phyloP scores from a whole-genome alignment of 2,329 filamentous ascomycete genomes.

The Cladosporium phlei region DNA sequence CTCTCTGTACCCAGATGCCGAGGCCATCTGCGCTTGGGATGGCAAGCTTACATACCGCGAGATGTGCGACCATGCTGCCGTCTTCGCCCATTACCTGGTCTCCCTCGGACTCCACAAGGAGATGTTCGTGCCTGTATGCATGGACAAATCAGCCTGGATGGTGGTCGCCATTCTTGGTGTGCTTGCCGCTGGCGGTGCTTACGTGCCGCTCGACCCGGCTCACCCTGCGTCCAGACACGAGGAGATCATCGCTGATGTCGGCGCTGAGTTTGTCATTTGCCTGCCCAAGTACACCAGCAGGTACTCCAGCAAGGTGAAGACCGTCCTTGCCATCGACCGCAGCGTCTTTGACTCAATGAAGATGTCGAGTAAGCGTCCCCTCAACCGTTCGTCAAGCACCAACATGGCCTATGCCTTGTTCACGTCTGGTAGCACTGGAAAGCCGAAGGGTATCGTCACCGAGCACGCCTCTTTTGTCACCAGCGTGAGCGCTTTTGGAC shows the following conservation, averaged over 20 bases:
- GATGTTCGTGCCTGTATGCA: slow-evolving; percentile 9
- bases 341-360: slow-evolving; percentile 16
- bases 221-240: slow-evolving; percentile 11
- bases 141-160: slow-evolving; percentile 31
- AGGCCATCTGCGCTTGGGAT: slow-evolving; percentile 35
- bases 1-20: slow-evolving; percentile 45
- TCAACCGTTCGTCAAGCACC: slow-evolving; percentile 10
- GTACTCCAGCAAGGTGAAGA: slow-evolving; percentile 3
- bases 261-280: slow-evolving; percentile 5
- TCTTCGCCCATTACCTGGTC: slow-evolving; percentile 6
- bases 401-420: slow-evolving; percentile 17
- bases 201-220: slow-evolving; percentile 16
- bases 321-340: slow-evolving; percentile 13
- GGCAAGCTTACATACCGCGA: slow-evolving; percentile 14
- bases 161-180: slow-evolving; percentile 36
- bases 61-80: slow-evolving; percentile 8
- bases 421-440: slow-evolving; percentile 18
- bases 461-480: slow-evolving; percentile 11
- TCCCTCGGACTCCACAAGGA: slow-evolving; percentile 5
- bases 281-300: slow-evolving; percentile 7
- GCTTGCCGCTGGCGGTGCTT: slow-evolving; percentile 34
- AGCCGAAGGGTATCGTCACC: slow-evolving; percentile 15
- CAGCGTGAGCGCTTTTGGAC: not conserved
- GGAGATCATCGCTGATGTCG: slow-evolving; percentile 10
- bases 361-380: slow-evolving; percentile 9